Percentiles rank a stretch among this genome's conserved stretches.
These are phyloP conservation scores for Fusarium ambrosium DNA, from an alignment of 2,329 filamentous ascomycete genomes.

Conservation along the genomic window DNA sequence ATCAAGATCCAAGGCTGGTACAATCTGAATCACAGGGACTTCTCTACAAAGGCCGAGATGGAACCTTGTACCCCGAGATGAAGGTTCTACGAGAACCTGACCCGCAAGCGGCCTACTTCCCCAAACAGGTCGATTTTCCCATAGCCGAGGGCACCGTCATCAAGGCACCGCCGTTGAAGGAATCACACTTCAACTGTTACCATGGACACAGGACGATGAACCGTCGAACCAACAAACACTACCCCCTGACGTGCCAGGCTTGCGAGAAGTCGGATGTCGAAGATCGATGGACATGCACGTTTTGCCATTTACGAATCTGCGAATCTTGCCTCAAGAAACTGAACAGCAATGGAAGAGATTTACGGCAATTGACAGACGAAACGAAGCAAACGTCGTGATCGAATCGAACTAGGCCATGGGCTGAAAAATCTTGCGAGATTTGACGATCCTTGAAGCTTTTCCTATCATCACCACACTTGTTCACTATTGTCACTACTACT, in stretches of 20 bases:
- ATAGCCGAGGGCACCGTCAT: slow-evolving; percentile 55
- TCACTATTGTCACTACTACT: slow-evolving; percentile 6
- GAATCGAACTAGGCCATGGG: background rate
- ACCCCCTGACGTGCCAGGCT: slow-evolving; percentile 67
- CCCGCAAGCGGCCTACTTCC: slow-evolving; percentile 55
- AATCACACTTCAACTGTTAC: slow-evolving; percentile 62
- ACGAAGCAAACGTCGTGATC: slow-evolving; percentile 20
- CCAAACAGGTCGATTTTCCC: slow-evolving; percentile 47
- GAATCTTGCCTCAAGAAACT: slow-evolving; percentile 60
- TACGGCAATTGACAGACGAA: slow-evolving; percentile 57
- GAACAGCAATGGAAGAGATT: slow-evolving; percentile 57
- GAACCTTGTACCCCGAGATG: slow-evolving; percentile 59
- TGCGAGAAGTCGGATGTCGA: slow-evolving; percentile 62
- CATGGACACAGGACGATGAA: slow-evolving; percentile 64
- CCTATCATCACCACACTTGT: slow-evolving; percentile 6
- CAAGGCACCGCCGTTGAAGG: slow-evolving; percentile 58
- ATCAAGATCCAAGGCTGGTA: slow-evolving; percentile 51
- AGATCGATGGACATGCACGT: slow-evolving; percentile 62
- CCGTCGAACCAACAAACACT: slow-evolving; percentile 61
- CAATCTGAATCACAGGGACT: slow-evolving; percentile 52
- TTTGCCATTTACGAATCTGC: slow-evolving; percentile 68
- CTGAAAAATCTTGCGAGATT: background rate
- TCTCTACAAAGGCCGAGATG: slow-evolving; percentile 55
- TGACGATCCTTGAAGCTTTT: slow-evolving; percentile 11
- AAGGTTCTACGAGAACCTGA: slow-evolving; percentile 52